A percentile compares a stretch with the other conserved stretches of the same genome.
phyloP scores from a whole-genome alignment of 345 rosid genomes.

The Dovyalis caffra region DNA sequence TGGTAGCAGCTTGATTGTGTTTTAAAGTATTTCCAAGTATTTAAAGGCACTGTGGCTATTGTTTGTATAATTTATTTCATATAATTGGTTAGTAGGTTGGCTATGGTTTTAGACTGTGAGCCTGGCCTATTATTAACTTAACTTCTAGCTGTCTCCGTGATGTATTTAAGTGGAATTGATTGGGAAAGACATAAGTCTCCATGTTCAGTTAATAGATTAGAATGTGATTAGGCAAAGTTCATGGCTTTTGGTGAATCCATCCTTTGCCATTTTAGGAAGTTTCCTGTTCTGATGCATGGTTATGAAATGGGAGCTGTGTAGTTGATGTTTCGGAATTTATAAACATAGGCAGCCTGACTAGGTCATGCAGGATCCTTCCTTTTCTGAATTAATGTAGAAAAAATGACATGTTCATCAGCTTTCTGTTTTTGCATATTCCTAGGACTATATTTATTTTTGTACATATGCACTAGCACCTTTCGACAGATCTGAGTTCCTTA shows the following conservation, averaged over 20 bases:
- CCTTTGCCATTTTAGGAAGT: neutral
- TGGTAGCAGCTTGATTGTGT: neutral
- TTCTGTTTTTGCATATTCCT: neutral
- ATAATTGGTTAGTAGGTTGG: neutral
- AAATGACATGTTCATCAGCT: neutral
- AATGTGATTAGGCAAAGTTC: neutral
- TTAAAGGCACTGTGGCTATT: neutral
- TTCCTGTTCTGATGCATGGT: neutral
- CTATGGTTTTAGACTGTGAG: neutral
- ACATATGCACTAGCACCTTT: neutral
- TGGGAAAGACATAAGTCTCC: too few species aligned
- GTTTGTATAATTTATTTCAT: neutral
- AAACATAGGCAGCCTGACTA: neutral
- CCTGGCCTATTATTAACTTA: neutral
- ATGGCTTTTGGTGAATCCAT: neutral
- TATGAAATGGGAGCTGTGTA: neutral
- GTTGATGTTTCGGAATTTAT: neutral
- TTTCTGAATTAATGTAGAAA: neutral
- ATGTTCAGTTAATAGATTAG: neutral
- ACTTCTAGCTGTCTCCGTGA: neutral
- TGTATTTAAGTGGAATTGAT: neutral
- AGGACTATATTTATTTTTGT: neutral
- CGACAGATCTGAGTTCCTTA: neutral
- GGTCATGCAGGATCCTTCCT: neutral
- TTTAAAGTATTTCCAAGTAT: too few species aligned